Conservation (phyloP, 352 stramenopile genomes). For the Globisporangium megalacanthum region DNA sequence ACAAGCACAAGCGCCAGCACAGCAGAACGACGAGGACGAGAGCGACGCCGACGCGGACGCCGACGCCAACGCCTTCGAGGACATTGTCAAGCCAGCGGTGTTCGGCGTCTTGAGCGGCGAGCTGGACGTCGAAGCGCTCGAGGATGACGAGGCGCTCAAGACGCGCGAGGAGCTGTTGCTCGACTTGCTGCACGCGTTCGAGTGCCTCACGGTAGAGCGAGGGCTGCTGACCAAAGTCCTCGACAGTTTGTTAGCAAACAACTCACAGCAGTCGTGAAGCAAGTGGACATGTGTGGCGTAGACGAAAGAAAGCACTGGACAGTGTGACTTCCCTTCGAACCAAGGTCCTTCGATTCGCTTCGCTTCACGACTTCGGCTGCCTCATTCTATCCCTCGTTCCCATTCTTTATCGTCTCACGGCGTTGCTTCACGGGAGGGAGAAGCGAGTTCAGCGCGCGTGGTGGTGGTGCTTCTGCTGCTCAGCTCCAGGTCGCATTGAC, state of each 20-base stretch:
- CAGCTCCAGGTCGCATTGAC: too few species aligned
- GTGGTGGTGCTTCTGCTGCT: too few species aligned
- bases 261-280: constrained; percentile 10
- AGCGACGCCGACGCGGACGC: constrained; percentile 11
- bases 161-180: constrained; percentile 66
- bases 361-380: too few species aligned
- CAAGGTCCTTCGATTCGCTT: too few species aligned
- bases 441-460: too few species aligned
- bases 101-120: constrained; percentile 62
- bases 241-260: constrained; percentile 31
- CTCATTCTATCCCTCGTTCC: too few species aligned
- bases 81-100: constrained; percentile 74
- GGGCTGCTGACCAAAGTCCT: constrained; percentile 63
- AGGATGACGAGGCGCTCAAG: constrained; percentile 29
- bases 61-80: constrained; percentile 53
- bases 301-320: background rate
- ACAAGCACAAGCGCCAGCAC: constrained; percentile 1
- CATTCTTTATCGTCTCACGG: too few species aligned
- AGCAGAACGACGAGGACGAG: constrained; percentile 9
- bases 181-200: constrained; percentile 73
- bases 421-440: too few species aligned
- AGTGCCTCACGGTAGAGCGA: constrained; percentile 62
- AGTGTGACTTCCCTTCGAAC: too few species aligned
- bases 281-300: background rate
- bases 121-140: constrained; percentile 18